Evolutionary conservation across 129 eudicot species (phyloP).

Genomic region (Helianthus annuus): DNA sequence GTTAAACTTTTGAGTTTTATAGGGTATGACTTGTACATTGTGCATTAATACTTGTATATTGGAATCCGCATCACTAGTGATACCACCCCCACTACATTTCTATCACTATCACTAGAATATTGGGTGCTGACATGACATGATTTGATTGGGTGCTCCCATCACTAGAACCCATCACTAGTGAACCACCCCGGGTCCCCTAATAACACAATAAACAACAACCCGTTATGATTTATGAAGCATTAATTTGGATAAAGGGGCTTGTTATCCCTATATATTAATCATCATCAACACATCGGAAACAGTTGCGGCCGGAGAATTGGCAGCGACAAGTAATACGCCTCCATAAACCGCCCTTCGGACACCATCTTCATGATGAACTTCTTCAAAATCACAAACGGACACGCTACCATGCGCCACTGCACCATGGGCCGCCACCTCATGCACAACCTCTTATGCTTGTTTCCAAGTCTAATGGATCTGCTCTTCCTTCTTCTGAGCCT

Average conservation of each 20-base stretch:
- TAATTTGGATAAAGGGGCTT: not conserved
- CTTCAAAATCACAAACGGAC: conserved; percentile 47
- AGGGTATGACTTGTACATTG: no score
- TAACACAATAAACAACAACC: not conserved
- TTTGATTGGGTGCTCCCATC: no score
- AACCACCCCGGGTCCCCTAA: no score
- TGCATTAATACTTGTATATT: no score
- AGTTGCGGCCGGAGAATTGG: conserved; percentile 61
- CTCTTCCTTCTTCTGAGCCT: conserved; percentile 42
- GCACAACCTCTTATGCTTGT: conserved; percentile 40
- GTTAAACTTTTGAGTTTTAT: no score
- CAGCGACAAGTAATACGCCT: conserved; percentile 51
- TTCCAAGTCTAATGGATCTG: conserved; percentile 46
- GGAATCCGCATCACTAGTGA: no score
- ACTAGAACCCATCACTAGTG: no score
- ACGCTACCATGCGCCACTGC: conserved; percentile 50
- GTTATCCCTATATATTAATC: not conserved
- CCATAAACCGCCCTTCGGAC: conserved; percentile 40
- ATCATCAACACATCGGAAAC: conserved; percentile 65
- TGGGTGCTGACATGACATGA: no score
- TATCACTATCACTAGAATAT: no score
- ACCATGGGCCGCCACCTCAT: conserved; percentile 48
- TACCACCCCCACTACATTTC: no score
- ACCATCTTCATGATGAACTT: conserved; percentile 45
- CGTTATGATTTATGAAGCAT: not conserved